Evolutionary conservation across 2,329 filamentous ascomycete genomes (phyloP), one percentile per base, ranked within the genome.

Genomic region (Daldinia eschscholtzii): DNA sequence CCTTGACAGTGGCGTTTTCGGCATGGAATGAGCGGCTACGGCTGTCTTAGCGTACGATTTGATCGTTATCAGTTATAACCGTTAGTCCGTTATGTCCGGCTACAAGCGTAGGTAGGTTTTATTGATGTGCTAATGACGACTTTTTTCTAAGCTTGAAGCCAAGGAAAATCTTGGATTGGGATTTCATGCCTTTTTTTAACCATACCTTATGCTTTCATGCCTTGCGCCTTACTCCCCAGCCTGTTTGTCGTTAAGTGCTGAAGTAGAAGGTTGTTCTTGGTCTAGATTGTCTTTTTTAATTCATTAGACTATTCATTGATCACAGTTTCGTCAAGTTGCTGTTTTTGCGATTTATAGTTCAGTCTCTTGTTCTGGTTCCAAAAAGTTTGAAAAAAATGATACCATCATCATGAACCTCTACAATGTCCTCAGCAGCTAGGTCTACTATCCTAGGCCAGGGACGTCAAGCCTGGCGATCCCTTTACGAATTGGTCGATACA

Each of bases 361-460:
- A 56, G 2, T 42, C 13, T 61, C 52, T 52, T 50, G n/a, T 63
- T 61, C 18, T 28, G 48, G 15, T 61, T 60, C 3, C 9, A 53
- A 42, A 37, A 35, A 35, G 33, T 35, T 70, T 46, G 44, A 26
- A 12, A 48, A 42, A 48, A 42, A 69, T 39, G 48, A 60, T 55
- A 52, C 28, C 37, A 71, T 70, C 75, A 78, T 55, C 70, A 79
- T 79, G 77, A 78, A 63, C 65, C 64, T 62, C 56, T 62, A 71
- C 74, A 65, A 79, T 79, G 78, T 75, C 76, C 70, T 72, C 74
- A 70, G 74, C 73, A 73, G 77, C 72, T 79, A 79, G 77, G 73
- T 72, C 77, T 68, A 74, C 71, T 59, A 66, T 76, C 68, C 70
- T 78, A 59, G 76, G 77, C 72, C 73, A 73, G 66, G 72, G 73